Conservation (phyloP, 2,329 filamentous ascomycete species). For the Mycogone perniciosa region DNA sequence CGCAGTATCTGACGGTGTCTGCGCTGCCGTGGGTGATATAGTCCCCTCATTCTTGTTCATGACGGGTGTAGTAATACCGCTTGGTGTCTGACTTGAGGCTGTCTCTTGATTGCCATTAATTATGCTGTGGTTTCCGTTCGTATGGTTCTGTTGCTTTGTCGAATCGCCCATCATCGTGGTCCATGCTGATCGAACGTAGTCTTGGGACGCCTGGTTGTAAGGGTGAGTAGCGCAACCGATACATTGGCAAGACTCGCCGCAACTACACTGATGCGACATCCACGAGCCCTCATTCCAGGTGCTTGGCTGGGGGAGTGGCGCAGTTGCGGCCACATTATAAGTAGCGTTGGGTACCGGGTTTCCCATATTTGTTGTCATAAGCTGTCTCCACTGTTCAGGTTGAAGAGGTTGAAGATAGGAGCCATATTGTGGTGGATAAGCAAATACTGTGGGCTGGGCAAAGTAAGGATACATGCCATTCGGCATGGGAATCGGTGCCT, state of each 20-base stretch:
- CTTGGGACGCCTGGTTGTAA: constrained; percentile 57
- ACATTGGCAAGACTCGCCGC: constrained; percentile 61
- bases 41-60: constrained; percentile 21
- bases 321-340: constrained; percentile 20
- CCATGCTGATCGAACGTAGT: constrained; percentile 45
- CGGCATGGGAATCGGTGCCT: constrained; percentile 29
- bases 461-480: constrained; percentile 37
- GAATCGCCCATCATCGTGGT: constrained; percentile 34
- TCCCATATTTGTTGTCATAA: constrained; percentile 35
- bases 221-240: constrained; percentile 62
- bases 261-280: constrained; percentile 47
- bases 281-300: constrained; percentile 19
- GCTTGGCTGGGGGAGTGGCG: constrained; percentile 18
- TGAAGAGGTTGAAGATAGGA: constrained; percentile 50
- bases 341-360: constrained; percentile 25
- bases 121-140: constrained; percentile 19
- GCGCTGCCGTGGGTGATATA: constrained; percentile 34
- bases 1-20: constrained; percentile 43
- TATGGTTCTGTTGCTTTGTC: constrained; percentile 16
- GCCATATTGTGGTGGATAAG: constrained; percentile 48
- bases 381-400: constrained; percentile 46
- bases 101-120: constrained; percentile 21
- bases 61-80: constrained; percentile 12
- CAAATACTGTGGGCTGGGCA: constrained; percentile 41
- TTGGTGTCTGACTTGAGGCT: constrained; percentile 12